These are phyloP conservation scores for Pharus latifolius DNA, from an alignment of 176 grass and related monocot species.

Conservation along the genomic window DNA sequence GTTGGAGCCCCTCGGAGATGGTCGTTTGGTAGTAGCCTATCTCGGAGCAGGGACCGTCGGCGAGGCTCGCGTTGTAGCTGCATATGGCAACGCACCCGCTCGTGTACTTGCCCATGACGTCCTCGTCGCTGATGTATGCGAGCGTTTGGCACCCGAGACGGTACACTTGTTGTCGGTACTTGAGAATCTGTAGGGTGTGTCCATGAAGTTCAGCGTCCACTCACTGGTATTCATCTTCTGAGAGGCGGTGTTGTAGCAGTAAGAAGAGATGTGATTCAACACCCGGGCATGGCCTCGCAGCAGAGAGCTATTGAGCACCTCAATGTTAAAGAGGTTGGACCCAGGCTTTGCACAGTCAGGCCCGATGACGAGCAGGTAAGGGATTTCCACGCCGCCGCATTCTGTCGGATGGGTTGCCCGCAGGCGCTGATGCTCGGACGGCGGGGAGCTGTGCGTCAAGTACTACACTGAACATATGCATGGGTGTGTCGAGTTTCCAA, in stretches of 20 bases:
- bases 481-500: too few relatives aligned
- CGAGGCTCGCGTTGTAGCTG: too few relatives aligned
- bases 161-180: neutral
- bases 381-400: too few relatives aligned
- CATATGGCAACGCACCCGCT: too few relatives aligned
- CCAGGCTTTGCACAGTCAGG: too few relatives aligned
- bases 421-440: too few relatives aligned
- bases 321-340: neutral
- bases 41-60: too few relatives aligned
- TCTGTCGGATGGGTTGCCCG: neutral
- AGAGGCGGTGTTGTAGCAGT: neutral
- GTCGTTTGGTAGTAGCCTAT: too few relatives aligned
- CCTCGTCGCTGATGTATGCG: neutral
- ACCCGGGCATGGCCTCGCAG: neutral
- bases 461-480: too few relatives aligned
- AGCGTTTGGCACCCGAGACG: neutral
- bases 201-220: neutral
- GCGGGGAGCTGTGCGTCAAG: too few relatives aligned
- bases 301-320: neutral
- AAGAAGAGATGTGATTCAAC: neutral
- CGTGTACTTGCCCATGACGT: too few relatives aligned
- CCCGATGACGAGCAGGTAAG: too few relatives aligned
- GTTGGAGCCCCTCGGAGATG: neutral
- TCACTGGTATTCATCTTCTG: neutral
- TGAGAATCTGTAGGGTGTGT: neutral